Conservation (phyloP, 2,329 filamentous ascomycete species). For the Cordyceps cateniannulata region DNA sequence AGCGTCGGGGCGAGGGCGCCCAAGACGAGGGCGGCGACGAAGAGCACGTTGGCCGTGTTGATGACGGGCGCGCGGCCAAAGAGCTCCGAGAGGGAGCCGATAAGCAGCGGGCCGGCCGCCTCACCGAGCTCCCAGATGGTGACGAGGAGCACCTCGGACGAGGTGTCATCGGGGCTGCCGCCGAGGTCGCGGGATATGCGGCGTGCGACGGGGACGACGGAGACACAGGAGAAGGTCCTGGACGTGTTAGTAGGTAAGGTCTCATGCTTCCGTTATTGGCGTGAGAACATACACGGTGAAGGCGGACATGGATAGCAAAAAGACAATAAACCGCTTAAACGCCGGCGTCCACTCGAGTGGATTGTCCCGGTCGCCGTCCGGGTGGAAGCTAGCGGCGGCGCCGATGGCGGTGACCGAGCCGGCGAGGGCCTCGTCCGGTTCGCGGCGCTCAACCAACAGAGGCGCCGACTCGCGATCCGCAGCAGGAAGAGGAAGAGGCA, state of each 20-base stretch:
- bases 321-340: slow-evolving; percentile 11
- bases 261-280: too few relatives aligned
- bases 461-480: neutral
- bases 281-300: neutral
- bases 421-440: neutral
- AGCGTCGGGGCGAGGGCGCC: slow-evolving; percentile 40
- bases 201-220: slow-evolving; percentile 46
- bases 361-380: slow-evolving; percentile 16
- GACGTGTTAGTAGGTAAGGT: neutral
- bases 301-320: slow-evolving; percentile 7
- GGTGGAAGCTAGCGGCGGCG: slow-evolving; percentile 13
- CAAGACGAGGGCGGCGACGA: slow-evolving; percentile 41
- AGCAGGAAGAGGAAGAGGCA: neutral
- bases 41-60: slow-evolving; percentile 44
- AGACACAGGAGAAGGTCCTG: slow-evolving; percentile 53
- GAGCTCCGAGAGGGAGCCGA: slow-evolving; percentile 57
- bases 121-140: slow-evolving; percentile 66
- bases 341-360: slow-evolving; percentile 5
- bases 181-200: slow-evolving; percentile 44
- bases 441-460: neutral
- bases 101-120: slow-evolving; percentile 51
- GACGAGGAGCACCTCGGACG: slow-evolving; percentile 54
- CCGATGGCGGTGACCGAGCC: neutral
- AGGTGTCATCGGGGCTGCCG: slow-evolving; percentile 32
- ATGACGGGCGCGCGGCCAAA: slow-evolving; percentile 51